phyloP scores from a whole-genome alignment of 1,139 yeast genomes.

The Pichia kudriavzevii region DNA sequence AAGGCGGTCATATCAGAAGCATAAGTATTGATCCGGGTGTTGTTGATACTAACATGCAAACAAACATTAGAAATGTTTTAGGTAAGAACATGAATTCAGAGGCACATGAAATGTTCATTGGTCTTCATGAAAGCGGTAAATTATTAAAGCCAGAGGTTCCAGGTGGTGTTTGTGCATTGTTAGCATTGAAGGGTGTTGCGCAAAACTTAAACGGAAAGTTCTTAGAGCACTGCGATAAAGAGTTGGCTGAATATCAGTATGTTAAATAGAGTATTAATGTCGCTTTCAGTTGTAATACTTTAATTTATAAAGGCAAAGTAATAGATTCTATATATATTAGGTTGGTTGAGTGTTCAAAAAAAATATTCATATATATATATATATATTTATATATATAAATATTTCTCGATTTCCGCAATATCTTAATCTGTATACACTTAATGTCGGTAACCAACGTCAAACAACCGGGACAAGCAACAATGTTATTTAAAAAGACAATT shows the following conservation, averaged over 20 bases:
- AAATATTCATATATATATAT: no score
- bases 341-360: no score
- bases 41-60: constrained; percentile 84
- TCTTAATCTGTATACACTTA: no score
- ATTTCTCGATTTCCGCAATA: no score
- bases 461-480: no score
- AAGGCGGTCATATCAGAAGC: constrained; percentile 41
- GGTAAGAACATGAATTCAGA: constrained; percentile 52
- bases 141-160: constrained; percentile 64
- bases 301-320: no score
- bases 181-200: constrained; percentile 54
- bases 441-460: no score
- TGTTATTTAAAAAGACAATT: constrained; percentile 17
- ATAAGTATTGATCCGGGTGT: constrained; percentile 90
- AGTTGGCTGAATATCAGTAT: constrained; percentile 15
- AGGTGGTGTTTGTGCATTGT: constrained; percentile 57
- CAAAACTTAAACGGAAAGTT: constrained; percentile 53
- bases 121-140: constrained; percentile 46
- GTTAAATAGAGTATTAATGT: background rate
- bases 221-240: constrained; percentile 50
- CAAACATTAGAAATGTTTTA: constrained; percentile 56
- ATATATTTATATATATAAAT: no score
- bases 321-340: no score
- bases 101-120: constrained; percentile 50
- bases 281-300: no score